Evolutionary conservation across 2,329 filamentous ascomycete species (phyloP).

Genomic region (Diaporthe ampelina): DNA sequence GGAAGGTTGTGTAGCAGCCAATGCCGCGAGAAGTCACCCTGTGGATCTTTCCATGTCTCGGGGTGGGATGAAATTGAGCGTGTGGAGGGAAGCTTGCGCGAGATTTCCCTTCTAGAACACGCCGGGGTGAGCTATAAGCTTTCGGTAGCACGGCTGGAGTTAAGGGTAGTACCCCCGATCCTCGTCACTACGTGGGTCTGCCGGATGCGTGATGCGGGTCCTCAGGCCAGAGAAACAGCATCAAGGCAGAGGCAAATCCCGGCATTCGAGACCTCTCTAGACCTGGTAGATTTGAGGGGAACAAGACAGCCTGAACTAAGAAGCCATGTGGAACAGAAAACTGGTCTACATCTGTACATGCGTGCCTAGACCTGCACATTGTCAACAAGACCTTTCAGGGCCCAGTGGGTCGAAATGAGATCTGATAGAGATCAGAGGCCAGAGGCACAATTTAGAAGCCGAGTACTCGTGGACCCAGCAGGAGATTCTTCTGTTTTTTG

Average conservation of each 20-base stretch:
- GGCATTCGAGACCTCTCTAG: no score
- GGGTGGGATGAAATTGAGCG: not conserved
- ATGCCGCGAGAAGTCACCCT: constrained; percentile 38
- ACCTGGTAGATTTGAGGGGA: not conserved
- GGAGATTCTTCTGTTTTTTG: not conserved
- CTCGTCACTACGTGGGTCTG: constrained; percentile 38
- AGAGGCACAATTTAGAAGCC: not conserved
- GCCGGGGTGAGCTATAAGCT: constrained; percentile 33
- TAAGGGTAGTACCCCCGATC: constrained; percentile 22
- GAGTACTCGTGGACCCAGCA: not conserved
- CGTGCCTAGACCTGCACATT: not conserved
- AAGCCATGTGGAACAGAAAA: not conserved
- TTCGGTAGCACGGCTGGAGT: constrained; percentile 17
- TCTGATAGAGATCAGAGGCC: not conserved
- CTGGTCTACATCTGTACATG: not conserved
- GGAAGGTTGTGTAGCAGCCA: constrained; percentile 35
- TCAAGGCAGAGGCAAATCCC: not conserved
- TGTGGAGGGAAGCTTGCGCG: constrained; percentile 12
- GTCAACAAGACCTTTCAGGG: not conserved
- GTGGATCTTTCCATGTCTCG: constrained; percentile 38
- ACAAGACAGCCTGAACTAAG: not conserved
- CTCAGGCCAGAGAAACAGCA: constrained; percentile 10
- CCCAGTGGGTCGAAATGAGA: not conserved
- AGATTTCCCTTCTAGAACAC: constrained; percentile 24
- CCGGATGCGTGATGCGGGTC: constrained; percentile 10